Evolutionary conservation across 352 stramenopile species (phyloP).

Genomic region (Globisporangium recalcitrans): DNA sequence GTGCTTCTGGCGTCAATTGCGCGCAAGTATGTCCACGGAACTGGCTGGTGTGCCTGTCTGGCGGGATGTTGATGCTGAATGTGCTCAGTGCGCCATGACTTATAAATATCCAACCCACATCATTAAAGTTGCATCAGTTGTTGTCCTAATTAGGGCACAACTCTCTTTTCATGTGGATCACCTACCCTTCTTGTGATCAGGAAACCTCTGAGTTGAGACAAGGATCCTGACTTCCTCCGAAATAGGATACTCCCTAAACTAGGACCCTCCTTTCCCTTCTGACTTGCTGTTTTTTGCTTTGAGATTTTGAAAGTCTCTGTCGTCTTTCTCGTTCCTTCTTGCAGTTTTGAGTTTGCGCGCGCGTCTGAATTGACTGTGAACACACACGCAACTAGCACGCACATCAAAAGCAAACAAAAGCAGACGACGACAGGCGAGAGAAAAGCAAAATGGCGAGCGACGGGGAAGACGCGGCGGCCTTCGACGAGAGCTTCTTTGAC

Average conservation of each 20-base stretch:
- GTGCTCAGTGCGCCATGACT: too few relatives aligned
- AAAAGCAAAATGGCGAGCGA: constrained; percentile 8
- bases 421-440: neutral
- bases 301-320: constrained; percentile 1
- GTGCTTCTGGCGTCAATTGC: neutral
- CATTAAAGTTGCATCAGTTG: neutral
- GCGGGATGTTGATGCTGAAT: neutral
- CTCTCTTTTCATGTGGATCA: neutral
- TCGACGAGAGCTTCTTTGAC: constrained; percentile 21
- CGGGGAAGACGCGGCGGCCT: constrained; percentile 9
- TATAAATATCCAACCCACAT: neutral
- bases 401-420: constrained; percentile 1
- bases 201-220: too few relatives aligned
- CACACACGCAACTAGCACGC: too few relatives aligned
- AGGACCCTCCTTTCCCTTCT: neutral
- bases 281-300: too few relatives aligned
- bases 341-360: neutral
- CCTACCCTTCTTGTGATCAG: too few relatives aligned
- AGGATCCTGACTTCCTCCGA: too few relatives aligned
- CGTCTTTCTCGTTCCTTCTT: too few relatives aligned
- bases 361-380: neutral
- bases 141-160: neutral
- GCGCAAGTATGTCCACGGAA: neutral
- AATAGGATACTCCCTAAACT: too few relatives aligned
- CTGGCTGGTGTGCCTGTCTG: neutral